Base-by-base conservation (phyloP, 352 stramenopile species). In the Pythium rhizo-oryzae region DNA sequence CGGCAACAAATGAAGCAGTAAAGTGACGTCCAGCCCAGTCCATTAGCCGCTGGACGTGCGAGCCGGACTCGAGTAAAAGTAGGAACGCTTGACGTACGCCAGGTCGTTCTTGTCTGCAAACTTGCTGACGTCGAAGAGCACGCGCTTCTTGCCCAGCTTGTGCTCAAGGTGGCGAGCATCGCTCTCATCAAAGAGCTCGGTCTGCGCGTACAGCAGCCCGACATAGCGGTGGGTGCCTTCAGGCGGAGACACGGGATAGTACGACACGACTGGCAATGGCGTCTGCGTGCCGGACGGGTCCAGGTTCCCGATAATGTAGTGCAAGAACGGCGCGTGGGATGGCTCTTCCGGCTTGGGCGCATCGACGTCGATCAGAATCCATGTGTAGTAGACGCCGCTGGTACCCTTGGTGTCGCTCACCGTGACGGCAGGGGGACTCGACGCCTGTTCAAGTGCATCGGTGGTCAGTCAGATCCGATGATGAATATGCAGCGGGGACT, bases 291-390 rank as follows among this genome's bases (percentile, higher is more conserved):
- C 28, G 11, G 30, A 19, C 2, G 60, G 52, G 25, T 74, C 35
- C 28, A 74, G 62, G 43, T 74, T 74, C 12, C 72, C 66, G 24
- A 89, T 63, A 44, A 91, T 89, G 62, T 84, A 87, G 70, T 93
- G 84, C 49, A 93, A 65, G 65, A 90, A 93, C 41, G 84, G 84
- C 47, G 84, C 69, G 63, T 93, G 83, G 1, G 73, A 76, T 12
- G 85, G 81, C 1, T 78, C 67, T 15, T 68, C 59, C 11, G 85
- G 85, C 46, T 82, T 66, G 2, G 85, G 85, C 13, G 85, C 85
- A 63, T 91, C 84, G 28, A 93, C 86, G 60, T 93, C 85, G 33
- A 93, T 62, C 15, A 93, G 76, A n/a, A 93, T 61, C 62, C 73
- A 88, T 43, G 81, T 91, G 77, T 87, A 92, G 65, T 51, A 77